Conservation (phyloP, 2,329 filamentous ascomycete genomes). For the Hymenoscyphus linearis region DNA sequence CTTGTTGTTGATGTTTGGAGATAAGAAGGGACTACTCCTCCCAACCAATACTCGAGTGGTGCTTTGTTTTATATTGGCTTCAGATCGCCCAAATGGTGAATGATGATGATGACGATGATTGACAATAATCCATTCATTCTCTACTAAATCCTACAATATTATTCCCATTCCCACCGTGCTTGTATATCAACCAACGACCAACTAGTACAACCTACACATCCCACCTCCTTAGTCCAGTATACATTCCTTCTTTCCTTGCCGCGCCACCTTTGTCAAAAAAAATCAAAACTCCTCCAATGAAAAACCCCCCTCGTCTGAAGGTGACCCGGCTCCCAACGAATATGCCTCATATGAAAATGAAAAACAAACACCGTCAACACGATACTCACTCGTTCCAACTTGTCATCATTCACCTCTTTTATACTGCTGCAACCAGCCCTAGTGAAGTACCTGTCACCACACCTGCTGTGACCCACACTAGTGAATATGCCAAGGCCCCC, state of each 20-base stretch:
- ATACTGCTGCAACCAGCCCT: slow-evolving; percentile 46
- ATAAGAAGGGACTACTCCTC: background rate
- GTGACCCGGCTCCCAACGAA: background rate
- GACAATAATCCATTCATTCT: too few relatives aligned
- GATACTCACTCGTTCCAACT: background rate
- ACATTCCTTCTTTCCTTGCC: background rate
- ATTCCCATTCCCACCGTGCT: background rate
- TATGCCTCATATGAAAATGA: slow-evolving; percentile 4
- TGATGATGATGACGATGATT: background rate
- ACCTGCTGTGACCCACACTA: slow-evolving; percentile 67
- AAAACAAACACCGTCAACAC: background rate
- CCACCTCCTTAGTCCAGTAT: background rate
- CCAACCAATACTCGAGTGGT: background rate
- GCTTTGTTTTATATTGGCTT: background rate
- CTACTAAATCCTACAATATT: background rate
- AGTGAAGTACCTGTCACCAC: slow-evolving; percentile 53
- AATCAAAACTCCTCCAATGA: slow-evolving; percentile 7
- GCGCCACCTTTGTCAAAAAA: slow-evolving; percentile 7
- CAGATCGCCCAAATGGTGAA: background rate
- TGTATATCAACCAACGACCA: background rate
- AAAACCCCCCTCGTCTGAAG: background rate
- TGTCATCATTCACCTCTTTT: slow-evolving; percentile 1
- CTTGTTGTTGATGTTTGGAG: background rate
- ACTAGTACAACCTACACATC: background rate
- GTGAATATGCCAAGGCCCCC: slow-evolving; percentile 69